Evolutionary conservation across 23 red algal genomes (phyloP).

Genomic region (Gracilaria caudata): DNA sequence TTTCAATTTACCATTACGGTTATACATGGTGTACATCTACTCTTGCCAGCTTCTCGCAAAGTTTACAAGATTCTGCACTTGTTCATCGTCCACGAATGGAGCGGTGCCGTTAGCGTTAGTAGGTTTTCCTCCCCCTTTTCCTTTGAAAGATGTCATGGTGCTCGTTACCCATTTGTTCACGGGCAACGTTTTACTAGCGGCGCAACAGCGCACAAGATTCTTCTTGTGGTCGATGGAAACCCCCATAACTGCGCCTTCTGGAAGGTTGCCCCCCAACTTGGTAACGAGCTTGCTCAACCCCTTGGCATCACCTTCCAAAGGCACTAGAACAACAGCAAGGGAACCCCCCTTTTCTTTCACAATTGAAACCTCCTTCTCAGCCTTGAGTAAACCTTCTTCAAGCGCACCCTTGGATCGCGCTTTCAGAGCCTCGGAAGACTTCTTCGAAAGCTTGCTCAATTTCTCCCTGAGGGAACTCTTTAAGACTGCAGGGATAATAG

Average conservation of each 20-base stretch:
- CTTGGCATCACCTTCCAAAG: slow-evolving; percentile 81
- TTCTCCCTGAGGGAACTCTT: slow-evolving; percentile 51
- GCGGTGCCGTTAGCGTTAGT: slow-evolving; percentile 70
- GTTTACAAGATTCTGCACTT: slow-evolving; percentile 45
- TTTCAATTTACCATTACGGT: not conserved
- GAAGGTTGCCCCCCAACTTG: slow-evolving; percentile 38
- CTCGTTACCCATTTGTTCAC: slow-evolving; percentile 82
- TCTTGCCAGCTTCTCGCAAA: slow-evolving; percentile 38
- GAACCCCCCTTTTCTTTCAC: slow-evolving; percentile 56
- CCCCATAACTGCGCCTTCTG: slow-evolving; percentile 62
- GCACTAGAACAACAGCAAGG: slow-evolving; percentile 63
- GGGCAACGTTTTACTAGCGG: slow-evolving; percentile 46
- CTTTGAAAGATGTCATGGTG: slow-evolving; percentile 49
- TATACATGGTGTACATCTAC: slow-evolving; percentile 1
- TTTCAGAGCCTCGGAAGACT: slow-evolving; percentile 64
- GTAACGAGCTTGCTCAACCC: slow-evolving; percentile 71
- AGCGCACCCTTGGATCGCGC: slow-evolving; percentile 60
- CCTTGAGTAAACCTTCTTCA: slow-evolving; percentile 62
- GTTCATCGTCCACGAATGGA: slow-evolving; percentile 59
- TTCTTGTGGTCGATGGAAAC: slow-evolving; percentile 80
- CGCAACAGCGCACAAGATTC: slow-evolving; percentile 61
- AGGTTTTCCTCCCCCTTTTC: slow-evolving; percentile 83
- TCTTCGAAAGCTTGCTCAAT: slow-evolving; percentile 59
- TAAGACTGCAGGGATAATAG: slow-evolving; percentile 39
- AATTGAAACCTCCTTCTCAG: slow-evolving; percentile 50